These are phyloP conservation scores for Podospora fimiseda DNA, from an alignment of 495 filamentous ascomycete species.

Conservation along the genomic window DNA sequence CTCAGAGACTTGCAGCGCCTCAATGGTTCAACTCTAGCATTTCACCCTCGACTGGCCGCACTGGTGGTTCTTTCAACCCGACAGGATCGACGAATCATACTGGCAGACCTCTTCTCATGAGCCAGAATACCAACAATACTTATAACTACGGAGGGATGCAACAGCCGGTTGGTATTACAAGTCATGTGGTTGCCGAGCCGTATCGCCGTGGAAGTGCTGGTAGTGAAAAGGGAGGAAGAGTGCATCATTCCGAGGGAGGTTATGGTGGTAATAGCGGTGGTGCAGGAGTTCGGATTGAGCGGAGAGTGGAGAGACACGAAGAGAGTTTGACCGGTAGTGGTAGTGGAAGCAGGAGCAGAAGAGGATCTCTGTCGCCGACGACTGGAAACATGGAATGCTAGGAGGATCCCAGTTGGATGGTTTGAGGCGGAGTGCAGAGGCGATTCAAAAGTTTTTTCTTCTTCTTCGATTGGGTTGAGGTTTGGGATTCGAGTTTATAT, in stretches of 20 bases:
- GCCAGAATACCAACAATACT: background rate
- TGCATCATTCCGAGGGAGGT: background rate
- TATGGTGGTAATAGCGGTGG: background rate
- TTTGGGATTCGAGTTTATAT: too few species aligned
- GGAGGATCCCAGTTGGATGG: background rate
- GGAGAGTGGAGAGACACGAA: background rate
- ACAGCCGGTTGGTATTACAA: background rate
- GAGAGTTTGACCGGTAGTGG: background rate
- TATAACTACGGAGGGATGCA: too few species aligned
- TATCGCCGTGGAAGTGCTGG: background rate
- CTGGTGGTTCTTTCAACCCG: background rate
- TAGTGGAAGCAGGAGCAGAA: too few species aligned
- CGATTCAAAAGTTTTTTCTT: too few species aligned
- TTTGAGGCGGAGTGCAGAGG: background rate
- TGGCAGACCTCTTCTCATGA: background rate
- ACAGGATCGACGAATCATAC: background rate
- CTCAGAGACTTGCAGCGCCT: constrained; percentile 41
- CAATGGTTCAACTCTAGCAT: constrained; percentile 8
- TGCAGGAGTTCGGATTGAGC: background rate
- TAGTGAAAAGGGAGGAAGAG: background rate
- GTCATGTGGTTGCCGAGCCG: background rate
- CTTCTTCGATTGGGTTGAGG: too few species aligned
- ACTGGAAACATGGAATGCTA: background rate
- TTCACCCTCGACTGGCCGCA: background rate
- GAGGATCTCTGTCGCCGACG: too few species aligned